Evolutionary conservation across 2,329 filamentous ascomycete genomes (phyloP).

Genomic region (Penicillium sp.): DNA sequence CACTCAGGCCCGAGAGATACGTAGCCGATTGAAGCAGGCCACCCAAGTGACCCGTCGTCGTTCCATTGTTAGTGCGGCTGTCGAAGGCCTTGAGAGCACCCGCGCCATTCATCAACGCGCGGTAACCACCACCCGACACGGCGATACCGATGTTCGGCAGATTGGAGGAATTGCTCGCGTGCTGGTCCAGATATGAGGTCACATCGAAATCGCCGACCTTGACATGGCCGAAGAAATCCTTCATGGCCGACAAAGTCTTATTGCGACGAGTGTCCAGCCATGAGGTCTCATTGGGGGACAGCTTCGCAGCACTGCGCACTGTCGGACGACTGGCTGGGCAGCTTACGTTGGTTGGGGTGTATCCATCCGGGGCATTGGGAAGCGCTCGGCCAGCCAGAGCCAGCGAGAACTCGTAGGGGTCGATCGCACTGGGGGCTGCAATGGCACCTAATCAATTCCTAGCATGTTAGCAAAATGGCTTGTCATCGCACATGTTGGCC

Average conservation of each 20-base stretch:
- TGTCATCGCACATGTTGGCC: neutral
- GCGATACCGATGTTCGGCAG: slow-evolving; percentile 76
- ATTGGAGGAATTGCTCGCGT: slow-evolving; percentile 58
- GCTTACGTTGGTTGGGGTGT: slow-evolving; percentile 68
- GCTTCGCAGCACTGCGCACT: slow-evolving; percentile 64
- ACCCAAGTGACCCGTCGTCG: slow-evolving; percentile 69
- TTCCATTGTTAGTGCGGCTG: slow-evolving; percentile 66
- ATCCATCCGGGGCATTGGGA: slow-evolving; percentile 67
- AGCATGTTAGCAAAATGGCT: neutral
- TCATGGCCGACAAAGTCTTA: slow-evolving; percentile 74
- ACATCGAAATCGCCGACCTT: slow-evolving; percentile 79
- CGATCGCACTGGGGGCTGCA: slow-evolving; percentile 21
- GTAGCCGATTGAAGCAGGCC: slow-evolving; percentile 81
- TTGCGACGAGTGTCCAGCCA: slow-evolving; percentile 75
- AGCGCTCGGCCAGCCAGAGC: slow-evolving; percentile 46
- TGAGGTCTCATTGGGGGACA: slow-evolving; percentile 71
- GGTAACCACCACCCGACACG: slow-evolving; percentile 81
- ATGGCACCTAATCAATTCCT: slow-evolving; percentile 18
- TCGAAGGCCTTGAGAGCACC: slow-evolving; percentile 82
- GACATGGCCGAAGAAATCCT: slow-evolving; percentile 69
- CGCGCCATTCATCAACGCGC: slow-evolving; percentile 85
- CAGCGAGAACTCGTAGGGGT: slow-evolving; percentile 13
- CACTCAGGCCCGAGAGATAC: slow-evolving; percentile 80
- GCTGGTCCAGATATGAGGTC: slow-evolving; percentile 67
- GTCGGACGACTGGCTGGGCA: slow-evolving; percentile 71